Percentiles rank a stretch among this genome's conserved stretches.
phyloP scores from a whole-genome alignment of 139 green algal species.

The Chlamydomonas schloesseri region DNA sequence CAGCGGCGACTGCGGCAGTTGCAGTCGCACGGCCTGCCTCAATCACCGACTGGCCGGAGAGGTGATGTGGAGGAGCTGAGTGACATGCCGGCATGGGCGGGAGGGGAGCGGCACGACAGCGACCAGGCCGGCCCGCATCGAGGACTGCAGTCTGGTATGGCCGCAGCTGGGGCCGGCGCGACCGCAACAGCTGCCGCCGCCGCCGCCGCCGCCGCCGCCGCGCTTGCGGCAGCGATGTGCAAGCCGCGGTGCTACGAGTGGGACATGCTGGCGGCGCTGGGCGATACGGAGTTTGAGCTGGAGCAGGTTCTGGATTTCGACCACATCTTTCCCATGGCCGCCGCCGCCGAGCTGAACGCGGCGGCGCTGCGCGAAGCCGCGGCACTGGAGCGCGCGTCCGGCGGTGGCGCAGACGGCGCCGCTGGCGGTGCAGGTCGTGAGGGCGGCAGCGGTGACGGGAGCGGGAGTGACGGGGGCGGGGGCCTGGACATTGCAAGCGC shows the following conservation, averaged over 20 bases:
- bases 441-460: neutral
- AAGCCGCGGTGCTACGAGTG: conserved; percentile 2
- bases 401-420: neutral
- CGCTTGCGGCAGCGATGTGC: neutral
- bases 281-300: conserved; percentile 6
- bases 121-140: no score
- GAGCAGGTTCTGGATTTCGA: conserved; percentile 36
- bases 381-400: neutral
- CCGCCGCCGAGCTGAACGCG: neutral
- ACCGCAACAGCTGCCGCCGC: no score
- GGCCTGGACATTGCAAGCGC: neutral
- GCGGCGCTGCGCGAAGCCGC: neutral
- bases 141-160: no score
- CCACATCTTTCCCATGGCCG: conserved; percentile 8
- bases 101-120: no score
- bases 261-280: neutral
- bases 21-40: no score
- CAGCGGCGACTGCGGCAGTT: no score
- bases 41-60: no score
- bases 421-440: neutral
- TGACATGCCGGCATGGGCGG: no score
- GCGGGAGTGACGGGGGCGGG: neutral
- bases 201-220: no score
- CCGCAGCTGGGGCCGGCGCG: no score
- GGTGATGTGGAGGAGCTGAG: no score